Base-by-base conservation (phyloP, 176 grass and related monocot genomes). In the Typha latifolia region DNA sequence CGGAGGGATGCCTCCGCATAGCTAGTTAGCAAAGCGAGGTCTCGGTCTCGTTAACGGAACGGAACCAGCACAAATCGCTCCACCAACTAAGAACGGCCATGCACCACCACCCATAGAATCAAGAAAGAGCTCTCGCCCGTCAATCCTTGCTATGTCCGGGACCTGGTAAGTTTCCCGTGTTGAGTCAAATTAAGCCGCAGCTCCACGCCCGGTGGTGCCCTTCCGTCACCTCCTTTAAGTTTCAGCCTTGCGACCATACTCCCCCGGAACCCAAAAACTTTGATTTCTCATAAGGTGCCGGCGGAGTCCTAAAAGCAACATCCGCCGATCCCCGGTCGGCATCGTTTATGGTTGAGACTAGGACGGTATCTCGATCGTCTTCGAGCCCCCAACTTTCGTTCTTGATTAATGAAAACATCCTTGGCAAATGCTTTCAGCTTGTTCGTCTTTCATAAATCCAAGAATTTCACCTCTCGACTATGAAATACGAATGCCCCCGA, bases 11-110 rank as follows among this genome's bases (percentile, higher is more conserved):
- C 70, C 78, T 91, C 81, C 61, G 71, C 84, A 78, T 84, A 84
- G 89, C 84, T 90, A 90, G 79, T 90, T 90, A 90, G 79, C 49
- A 90, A 73, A 73, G 67, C 72, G 80, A 82, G 73, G 80, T 82
- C 80, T 82, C 73, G 67, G 67, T n/a, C n/a, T n/a, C n/a, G n/a
- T n/a, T n/a, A n/a, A n/a, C n/a, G n/a, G n/a, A n/a, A n/a, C n/a
- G n/a, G n/a, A 71, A n/a, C n/a, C 69, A n/a, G n/a, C 32, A n/a
- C n/a, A n/a, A n/a, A n/a, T n/a, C n/a, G n/a, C n/a, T n/a, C n/a
- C n/a, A n/a, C n/a, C n/a, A n/a, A n/a, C n/a, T n/a, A n/a, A n/a
- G n/a, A n/a, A n/a, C n/a, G n/a, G n/a, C n/a, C n/a, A n/a, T n/a
- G n/a, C n/a, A n/a, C n/a, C n/a, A n/a, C n/a, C n/a, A n/a, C n/a